Base-by-base conservation (phyloP, 2,329 filamentous ascomycete species). In the Fusarium oligoseptatum region DNA sequence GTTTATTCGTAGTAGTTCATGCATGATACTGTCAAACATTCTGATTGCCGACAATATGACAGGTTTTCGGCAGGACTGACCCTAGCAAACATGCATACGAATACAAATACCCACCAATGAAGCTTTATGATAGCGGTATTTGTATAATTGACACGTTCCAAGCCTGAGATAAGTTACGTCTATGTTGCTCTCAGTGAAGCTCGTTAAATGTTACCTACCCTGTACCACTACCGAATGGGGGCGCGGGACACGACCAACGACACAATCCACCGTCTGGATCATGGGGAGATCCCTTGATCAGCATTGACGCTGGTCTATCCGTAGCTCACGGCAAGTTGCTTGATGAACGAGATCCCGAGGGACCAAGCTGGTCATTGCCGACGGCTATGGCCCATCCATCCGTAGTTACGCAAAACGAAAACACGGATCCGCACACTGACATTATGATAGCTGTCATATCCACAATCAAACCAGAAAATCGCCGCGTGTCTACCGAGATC, bases 381-480 rank as follows among this genome's bases (percentile, higher is more conserved):
- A 52, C 11, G 14, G 60, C 22, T 20, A 36, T 41, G n/a, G 6
- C 60, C 52, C 34, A 15, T 34, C 14, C 24, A 62, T n/a, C 27
- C 45, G 15, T 34, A 12, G 45, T 50, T n/a, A 61, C 58, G 15
- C 41, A 36, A 24, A 17, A 37, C 60, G 29, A 50, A 50, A 63
- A 43, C 36, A 27, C 24, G 43, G 43, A 37, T 37, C 43, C 60
- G 41, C 22, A 62, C 10, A 58, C 20, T 39, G 27, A 58, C 56
- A 41, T 58, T 58, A 24, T 39, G 57, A 60, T 24, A 60, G 22
- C 37, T 58, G 34, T 36, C 36, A 58, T 58, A 58, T 39, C 56
- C 56, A 58, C 56, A 39, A 20, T 11, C 10, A 45, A n/a, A 22
- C 7, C 11, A 61, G 27, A 43, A 11, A 45, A 41, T 48, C 27